Evolutionary conservation across 768 basidiomycete species (phyloP).

Genomic region (Sporobolomyces roseus): DNA sequence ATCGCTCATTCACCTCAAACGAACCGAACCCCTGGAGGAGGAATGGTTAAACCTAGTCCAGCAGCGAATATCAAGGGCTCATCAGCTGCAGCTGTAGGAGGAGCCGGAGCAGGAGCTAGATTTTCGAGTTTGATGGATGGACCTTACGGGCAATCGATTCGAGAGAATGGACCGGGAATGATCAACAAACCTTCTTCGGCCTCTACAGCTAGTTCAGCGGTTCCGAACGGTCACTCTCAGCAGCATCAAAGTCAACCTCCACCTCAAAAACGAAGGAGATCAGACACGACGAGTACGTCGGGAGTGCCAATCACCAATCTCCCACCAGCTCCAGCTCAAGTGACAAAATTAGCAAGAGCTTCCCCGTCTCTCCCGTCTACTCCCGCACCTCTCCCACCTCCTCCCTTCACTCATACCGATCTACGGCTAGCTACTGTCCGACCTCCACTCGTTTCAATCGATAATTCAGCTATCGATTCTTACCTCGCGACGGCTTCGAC

Average conservation of each 20-base stretch:
- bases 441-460: constrained; percentile 27
- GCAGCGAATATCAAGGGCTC: not conserved
- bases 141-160: not conserved
- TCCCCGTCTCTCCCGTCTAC: not conserved
- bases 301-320: not conserved
- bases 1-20: constrained; percentile 1
- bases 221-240: not conserved
- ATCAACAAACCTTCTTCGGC: not conserved
- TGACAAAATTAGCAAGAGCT: not conserved
- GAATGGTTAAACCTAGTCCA: not conserved
- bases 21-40: constrained; percentile 8
- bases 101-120: constrained; percentile 1
- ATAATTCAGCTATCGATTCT: constrained; percentile 18
- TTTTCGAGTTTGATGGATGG: constrained; percentile 27
- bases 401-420: constrained; percentile 32
- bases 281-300: not conserved
- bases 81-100: not conserved
- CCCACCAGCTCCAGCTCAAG: not conserved
- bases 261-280: constrained; percentile 13
- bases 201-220: not conserved
- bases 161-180: not conserved
- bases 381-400: constrained; percentile 7
- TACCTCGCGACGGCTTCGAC: not conserved
- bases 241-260: not conserved
- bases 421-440: constrained; percentile 16